These are phyloP conservation scores for Gracilaria gracilis DNA, from an alignment of 23 red algal genomes.

Conservation along the genomic window DNA sequence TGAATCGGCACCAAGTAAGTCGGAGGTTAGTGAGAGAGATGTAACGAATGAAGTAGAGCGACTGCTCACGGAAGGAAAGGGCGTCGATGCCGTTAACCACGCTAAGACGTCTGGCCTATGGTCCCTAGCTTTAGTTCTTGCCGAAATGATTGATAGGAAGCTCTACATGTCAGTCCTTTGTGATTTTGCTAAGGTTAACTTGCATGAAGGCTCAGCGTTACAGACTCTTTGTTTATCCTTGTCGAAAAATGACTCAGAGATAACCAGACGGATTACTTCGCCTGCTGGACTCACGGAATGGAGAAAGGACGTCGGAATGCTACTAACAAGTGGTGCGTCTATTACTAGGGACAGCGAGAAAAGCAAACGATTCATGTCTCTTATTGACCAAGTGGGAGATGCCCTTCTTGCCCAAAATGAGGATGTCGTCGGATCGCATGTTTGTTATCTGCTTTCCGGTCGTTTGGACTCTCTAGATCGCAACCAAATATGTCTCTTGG, in stretches of 20 bases:
- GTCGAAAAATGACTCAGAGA: slow-evolving; percentile 58
- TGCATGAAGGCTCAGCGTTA: slow-evolving; percentile 51
- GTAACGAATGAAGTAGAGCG: slow-evolving; percentile 45
- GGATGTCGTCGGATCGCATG: slow-evolving; percentile 48
- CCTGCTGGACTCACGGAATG: slow-evolving; percentile 39
- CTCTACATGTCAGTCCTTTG: slow-evolving; percentile 30
- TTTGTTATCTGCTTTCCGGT: slow-evolving; percentile 66
- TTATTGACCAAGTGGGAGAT: slow-evolving; percentile 61
- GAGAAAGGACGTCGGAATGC: slow-evolving; percentile 55
- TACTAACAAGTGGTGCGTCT: slow-evolving; percentile 32
- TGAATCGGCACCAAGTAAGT: not conserved
- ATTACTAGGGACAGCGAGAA: not conserved
- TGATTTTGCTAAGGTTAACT: slow-evolving; percentile 35
- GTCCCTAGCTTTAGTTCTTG: slow-evolving; percentile 50
- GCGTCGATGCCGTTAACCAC: slow-evolving; percentile 25
- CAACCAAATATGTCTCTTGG: slow-evolving; percentile 18
- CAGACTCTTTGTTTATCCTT: slow-evolving; percentile 63
- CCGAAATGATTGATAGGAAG: slow-evolving; percentile 21
- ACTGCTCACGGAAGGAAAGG: slow-evolving; percentile 48
- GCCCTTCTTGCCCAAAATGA: slow-evolving; percentile 24
- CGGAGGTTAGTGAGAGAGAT: not conserved
- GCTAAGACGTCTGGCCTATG: slow-evolving; percentile 44
- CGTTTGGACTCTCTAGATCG: slow-evolving; percentile 35
- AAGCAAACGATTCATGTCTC: slow-evolving; percentile 11
- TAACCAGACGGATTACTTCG: slow-evolving; percentile 42